These are phyloP conservation scores for Arachis monticola DNA, from an alignment of 331 rosid species.

Conservation along the genomic window DNA sequence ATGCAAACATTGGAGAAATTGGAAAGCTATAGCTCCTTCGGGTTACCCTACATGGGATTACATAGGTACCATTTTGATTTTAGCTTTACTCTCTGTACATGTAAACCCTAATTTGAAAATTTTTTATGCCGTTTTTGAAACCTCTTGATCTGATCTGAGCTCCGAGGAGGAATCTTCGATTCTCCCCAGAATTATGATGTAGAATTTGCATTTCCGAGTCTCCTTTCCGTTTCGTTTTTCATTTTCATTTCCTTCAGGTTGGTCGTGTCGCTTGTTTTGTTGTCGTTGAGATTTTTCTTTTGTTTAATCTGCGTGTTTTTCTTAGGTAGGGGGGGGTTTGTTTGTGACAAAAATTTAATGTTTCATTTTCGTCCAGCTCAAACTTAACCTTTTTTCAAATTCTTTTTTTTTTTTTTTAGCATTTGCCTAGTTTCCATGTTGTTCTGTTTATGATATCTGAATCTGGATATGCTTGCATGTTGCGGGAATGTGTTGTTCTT, in stretches of 20 bases:
- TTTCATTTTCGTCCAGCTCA: background rate
- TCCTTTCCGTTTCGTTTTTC: background rate
- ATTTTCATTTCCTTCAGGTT: background rate
- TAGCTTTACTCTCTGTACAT: constrained; percentile 37
- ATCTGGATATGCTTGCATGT: constrained; percentile 42
- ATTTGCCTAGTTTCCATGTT: constrained; percentile 10
- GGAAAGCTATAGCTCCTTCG: constrained; percentile 46
- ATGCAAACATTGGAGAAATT: constrained; percentile 16
- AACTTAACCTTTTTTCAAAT: background rate
- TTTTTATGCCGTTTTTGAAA: background rate
- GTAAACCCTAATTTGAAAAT: constrained; percentile 16
- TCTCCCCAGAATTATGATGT: constrained; percentile 19
- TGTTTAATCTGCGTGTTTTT: background rate
- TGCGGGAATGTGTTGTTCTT: constrained; percentile 42
- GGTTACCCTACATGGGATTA: constrained; percentile 37
- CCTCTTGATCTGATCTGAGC: constrained; percentile 44
- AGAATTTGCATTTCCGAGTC: constrained; percentile 18
- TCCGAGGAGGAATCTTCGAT: constrained; percentile 11
- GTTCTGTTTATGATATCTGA: constrained; percentile 1
- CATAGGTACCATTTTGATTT: constrained; percentile 58
- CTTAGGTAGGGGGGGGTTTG: background rate
- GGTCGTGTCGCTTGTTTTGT: background rate
- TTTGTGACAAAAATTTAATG: background rate
- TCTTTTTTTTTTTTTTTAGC: background rate
- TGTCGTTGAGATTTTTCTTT: background rate